Conservation (phyloP, 2,329 filamentous ascomycete species). For the Penicillium sp. region DNA sequence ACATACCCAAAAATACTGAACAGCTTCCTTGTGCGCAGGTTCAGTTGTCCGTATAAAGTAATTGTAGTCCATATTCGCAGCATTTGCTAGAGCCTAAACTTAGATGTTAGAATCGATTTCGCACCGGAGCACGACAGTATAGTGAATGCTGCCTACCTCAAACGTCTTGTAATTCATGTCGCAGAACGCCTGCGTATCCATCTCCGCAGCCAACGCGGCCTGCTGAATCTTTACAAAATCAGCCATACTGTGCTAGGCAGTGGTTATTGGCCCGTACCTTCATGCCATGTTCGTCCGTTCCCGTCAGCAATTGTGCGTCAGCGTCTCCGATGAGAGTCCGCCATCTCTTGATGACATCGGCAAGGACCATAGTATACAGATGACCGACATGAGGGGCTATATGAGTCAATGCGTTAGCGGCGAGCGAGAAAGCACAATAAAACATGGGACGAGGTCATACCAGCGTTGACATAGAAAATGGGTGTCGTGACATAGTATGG, state of each 20-base stretch:
- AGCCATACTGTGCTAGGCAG: background rate
- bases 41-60: constrained; percentile 92
- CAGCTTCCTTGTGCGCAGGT: constrained; percentile 67
- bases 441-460: too few relatives aligned
- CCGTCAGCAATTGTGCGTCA: constrained; percentile 68
- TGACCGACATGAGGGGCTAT: constrained; percentile 87
- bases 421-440: too few relatives aligned
- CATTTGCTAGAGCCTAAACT: constrained; percentile 54
- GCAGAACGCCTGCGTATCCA: constrained; percentile 75
- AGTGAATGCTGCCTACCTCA: constrained; percentile 46
- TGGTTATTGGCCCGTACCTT: too few relatives aligned
- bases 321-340: constrained; percentile 61
- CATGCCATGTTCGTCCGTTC: constrained; percentile 95
- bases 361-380: constrained; percentile 81
- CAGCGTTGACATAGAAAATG: constrained; percentile 97
- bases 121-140: too few relatives aligned
- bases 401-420: too few relatives aligned
- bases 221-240: constrained; percentile 57
- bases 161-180: constrained; percentile 76
- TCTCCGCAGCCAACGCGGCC: constrained; percentile 62
- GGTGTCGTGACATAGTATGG: constrained; percentile 93
- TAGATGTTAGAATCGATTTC: too few relatives aligned
- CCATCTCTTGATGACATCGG: constrained; percentile 90
- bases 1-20: constrained; percentile 83
- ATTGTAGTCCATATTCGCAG: constrained; percentile 64